Percentiles rank a stretch among this genome's conserved stretches.
These are phyloP conservation scores for Heliamphora exappendiculata DNA, from an alignment of 148 eudicot species.

Conservation along the genomic window DNA sequence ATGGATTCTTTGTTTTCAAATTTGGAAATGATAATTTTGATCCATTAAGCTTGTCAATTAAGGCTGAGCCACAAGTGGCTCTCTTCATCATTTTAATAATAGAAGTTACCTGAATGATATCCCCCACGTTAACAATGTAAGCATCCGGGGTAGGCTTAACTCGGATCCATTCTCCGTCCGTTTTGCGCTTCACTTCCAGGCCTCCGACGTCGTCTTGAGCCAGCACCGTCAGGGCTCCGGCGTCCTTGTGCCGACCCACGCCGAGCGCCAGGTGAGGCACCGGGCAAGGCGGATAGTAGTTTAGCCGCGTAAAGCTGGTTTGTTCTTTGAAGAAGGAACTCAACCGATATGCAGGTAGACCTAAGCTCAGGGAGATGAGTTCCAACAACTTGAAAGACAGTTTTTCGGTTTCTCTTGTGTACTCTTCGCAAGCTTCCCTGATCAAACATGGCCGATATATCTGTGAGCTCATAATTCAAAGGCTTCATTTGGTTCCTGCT, in stretches of 20 bases:
- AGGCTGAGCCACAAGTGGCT: too few relatives aligned
- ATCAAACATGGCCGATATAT: neutral
- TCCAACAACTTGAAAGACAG: slow-evolving; percentile 18
- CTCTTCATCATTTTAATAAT: too few relatives aligned
- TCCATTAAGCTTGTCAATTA: neutral
- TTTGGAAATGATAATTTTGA: neutral
- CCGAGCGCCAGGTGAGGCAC: slow-evolving; percentile 40
- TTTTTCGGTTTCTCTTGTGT: slow-evolving; percentile 18
- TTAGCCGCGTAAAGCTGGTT: slow-evolving; percentile 30
- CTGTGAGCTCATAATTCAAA: neutral
- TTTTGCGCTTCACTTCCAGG: slow-evolving; percentile 36
- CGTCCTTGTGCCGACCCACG: slow-evolving; percentile 40
- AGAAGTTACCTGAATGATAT: slow-evolving; percentile 28
- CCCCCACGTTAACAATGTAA: slow-evolving; percentile 39
- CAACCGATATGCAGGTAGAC: slow-evolving; percentile 13
- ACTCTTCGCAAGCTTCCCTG: slow-evolving; percentile 31
- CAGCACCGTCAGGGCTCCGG: slow-evolving; percentile 38
- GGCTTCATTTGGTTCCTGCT: too few relatives aligned
- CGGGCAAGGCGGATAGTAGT: slow-evolving; percentile 42
- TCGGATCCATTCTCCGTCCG: slow-evolving; percentile 42
- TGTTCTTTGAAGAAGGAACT: slow-evolving; percentile 18
- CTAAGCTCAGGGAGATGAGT: slow-evolving; percentile 27
- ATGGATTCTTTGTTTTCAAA: neutral
- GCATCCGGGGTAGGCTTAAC: slow-evolving; percentile 39
- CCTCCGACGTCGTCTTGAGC: slow-evolving; percentile 45